Base-by-base conservation (phyloP, 495 filamentous ascomycete species). In the Xylaria nigripes region DNA sequence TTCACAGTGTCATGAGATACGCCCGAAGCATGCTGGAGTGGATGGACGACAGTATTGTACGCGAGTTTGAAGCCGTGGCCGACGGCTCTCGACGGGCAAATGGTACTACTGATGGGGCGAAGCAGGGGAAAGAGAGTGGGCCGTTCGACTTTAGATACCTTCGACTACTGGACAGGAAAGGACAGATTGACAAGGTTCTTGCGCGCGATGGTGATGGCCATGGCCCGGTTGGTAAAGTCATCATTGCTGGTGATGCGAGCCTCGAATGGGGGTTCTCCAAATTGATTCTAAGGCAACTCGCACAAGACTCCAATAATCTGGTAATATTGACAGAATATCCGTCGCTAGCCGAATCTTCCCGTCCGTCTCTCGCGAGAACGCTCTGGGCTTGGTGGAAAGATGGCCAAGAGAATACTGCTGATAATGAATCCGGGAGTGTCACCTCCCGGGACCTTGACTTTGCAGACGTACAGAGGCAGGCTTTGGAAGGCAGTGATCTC, bases 1-100 rank as follows among this genome's bases (percentile, higher is more conserved):
- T 86, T 48, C 79, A 82, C 48, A 87, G 86, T 22, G 92, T 89
- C 1, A 89, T 95, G 84, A 75, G 86, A 51, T 84, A 95, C 50
- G 87, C 91, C 15, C 79, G 90, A 56, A 96, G 92, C 66, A 95
- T 97, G 90, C 71, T 97, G 50, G 93, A 99, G 67, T 99, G 93
- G 93, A 97, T 96, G 90, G 90, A 96, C 62, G 90, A 96, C 60
- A 85, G 79, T 45, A 90, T 99, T 46, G 81, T 95, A 48, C 80
- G 85, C 45, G 90, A 96, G 57, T 94, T 96, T 52, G 94, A 99
- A 68, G 83, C 85, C 1, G 82, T 85, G 1, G 86, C 77, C 1
- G 76, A 78, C 45, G 70, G 66, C 1, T 59, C 68, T 4, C 73
- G 73, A 54, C 73, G 73, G 40, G 66, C 70, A 12, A 74, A 78